Conservation (phyloP, 805 yeast genomes). For the Saturnispora besseyi region DNA sequence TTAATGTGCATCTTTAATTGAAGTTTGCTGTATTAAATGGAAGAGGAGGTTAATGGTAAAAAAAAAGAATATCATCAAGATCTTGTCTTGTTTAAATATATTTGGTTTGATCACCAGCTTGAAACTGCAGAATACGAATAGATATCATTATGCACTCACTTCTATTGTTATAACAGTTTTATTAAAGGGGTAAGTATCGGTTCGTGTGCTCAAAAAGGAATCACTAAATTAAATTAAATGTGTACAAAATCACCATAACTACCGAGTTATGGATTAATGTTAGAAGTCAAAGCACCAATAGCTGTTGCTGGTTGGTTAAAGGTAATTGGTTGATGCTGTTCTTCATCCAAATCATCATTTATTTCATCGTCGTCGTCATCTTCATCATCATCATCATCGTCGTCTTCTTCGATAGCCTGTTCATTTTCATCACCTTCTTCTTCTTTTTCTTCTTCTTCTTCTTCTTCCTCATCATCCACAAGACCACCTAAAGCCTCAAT, state of each 20-base stretch:
- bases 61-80: background rate
- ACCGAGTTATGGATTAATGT: background rate
- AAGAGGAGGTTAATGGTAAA: background rate
- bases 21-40: background rate
- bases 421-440: slow-evolving; percentile 25
- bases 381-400: slow-evolving; percentile 17
- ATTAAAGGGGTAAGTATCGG: no score
- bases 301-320: background rate
- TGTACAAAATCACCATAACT: background rate
- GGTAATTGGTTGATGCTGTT: background rate
- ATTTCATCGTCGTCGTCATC: slow-evolving; percentile 9
- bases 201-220: background rate
- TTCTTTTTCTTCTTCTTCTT: slow-evolving; percentile 25
- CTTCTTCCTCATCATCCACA: slow-evolving; percentile 46
- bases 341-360: background rate
- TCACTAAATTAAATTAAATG: background rate
- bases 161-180: no score
- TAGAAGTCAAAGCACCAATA: background rate
- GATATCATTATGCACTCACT: no score
- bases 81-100: background rate
- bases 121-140: no score
- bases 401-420: slow-evolving; percentile 22
- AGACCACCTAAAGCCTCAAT: slow-evolving; percentile 45
- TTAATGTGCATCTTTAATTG: slow-evolving; percentile 62
- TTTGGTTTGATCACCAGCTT: no score